phyloP scores from a whole-genome alignment of 768 basidiomycete genomes.

The Russula emetica region DNA sequence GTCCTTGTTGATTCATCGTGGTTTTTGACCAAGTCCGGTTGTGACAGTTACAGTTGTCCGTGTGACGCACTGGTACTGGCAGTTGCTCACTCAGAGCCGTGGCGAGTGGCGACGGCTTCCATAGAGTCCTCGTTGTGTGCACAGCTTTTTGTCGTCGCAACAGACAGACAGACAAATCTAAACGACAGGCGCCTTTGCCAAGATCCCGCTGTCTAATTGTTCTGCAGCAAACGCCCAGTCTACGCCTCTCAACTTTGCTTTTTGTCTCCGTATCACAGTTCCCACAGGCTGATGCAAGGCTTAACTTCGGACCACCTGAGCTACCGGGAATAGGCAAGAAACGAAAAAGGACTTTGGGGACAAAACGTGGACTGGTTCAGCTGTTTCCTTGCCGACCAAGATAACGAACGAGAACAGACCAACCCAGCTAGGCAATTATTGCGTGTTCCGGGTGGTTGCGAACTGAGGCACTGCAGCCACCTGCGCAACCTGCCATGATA shows the following conservation, averaged over 20 bases:
- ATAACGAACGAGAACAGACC: slow-evolving; percentile 17
- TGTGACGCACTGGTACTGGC: no score
- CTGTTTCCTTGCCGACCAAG: slow-evolving; percentile 30
- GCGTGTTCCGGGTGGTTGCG: slow-evolving; percentile 9
- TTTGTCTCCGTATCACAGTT: neutral
- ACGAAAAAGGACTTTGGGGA: slow-evolving; percentile 1
- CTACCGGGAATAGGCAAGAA: neutral
- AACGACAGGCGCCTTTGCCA: neutral
- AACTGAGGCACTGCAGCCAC: slow-evolving; percentile 25
- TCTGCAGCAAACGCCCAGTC: neutral
- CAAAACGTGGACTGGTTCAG: slow-evolving; percentile 2
- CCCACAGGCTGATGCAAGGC: no score
- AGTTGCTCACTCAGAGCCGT: neutral
- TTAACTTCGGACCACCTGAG: neutral
- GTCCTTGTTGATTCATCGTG: slow-evolving; percentile 42
- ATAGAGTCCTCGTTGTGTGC: neutral
- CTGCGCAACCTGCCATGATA: slow-evolving; percentile 27
- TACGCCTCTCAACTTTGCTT: neutral
- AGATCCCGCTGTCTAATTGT: slow-evolving; percentile 7
- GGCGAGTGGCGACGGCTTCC: neutral
- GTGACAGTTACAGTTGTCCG: slow-evolving; percentile 25
- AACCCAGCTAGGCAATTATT: slow-evolving; percentile 17
- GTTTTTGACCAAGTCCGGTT: slow-evolving; percentile 29
- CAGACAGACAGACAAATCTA: neutral
- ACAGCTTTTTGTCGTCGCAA: neutral